Percentiles rank a stretch among this genome's conserved stretches.
Evolutionary conservation across 257 asterid species (phyloP).

Genomic region (Euphrasia confusa): DNA sequence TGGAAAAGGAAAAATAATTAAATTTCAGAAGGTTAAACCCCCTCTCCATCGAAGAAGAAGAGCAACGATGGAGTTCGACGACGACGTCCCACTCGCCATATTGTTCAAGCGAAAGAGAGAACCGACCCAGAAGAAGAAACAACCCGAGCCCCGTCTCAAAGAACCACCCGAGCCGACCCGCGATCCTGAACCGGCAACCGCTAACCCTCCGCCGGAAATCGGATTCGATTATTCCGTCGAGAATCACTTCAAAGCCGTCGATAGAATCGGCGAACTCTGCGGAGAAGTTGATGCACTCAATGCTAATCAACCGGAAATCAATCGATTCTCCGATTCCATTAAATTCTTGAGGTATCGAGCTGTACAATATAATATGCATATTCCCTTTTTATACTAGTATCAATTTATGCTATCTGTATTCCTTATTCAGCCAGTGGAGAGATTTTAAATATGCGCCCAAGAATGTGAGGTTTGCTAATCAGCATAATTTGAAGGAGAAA

Average conservation of each 20-base stretch:
- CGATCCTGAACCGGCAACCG: conserved; percentile 15
- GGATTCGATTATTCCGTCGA: conserved; percentile 60
- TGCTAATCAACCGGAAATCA: conserved; percentile 40
- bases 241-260: conserved; percentile 62
- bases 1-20: conserved; percentile 38
- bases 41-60: conserved; percentile 13
- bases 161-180: conserved; percentile 4
- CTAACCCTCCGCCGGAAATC: conserved; percentile 27
- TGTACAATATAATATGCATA: background rate
- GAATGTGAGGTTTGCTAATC: conserved; percentile 54
- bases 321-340: conserved; percentile 56
- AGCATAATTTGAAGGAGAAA: conserved; percentile 39
- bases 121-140: conserved; percentile 15
- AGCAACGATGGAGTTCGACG: conserved; percentile 26
- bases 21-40: conserved; percentile 17
- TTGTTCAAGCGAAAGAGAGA: conserved; percentile 23
- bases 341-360: conserved; percentile 55
- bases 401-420: too few relatives aligned
- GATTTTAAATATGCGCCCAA: conserved; percentile 61
- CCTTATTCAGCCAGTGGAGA: conserved; percentile 58
- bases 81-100: conserved; percentile 28
- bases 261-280: conserved; percentile 45
- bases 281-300: conserved; percentile 33
- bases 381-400: too few relatives aligned
- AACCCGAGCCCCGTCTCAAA: conserved; percentile 1